Evolutionary conservation across 805 yeast species (phyloP), one percentile per base, ranked within the genome.

Genomic region (Suhomyces prunicola): DNA sequence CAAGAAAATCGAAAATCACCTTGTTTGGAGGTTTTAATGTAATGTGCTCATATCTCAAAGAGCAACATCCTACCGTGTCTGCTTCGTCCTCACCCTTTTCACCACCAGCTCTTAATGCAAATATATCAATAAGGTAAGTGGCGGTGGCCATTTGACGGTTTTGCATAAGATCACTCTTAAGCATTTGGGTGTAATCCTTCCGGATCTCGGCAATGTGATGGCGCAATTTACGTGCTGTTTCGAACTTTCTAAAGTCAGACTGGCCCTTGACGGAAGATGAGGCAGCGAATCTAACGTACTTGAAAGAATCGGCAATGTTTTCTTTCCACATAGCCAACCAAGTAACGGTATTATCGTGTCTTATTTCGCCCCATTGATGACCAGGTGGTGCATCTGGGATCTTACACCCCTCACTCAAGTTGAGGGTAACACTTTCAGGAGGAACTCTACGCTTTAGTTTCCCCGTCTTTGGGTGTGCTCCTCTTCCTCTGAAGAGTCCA

Each of bases 271-370:
- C 74, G 1, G 96, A 87, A 0, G 97, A 92, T 60, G 83, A 89
- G 19, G 93, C 94, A 5, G 97, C 96, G 69, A 93, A 84, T 65
- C 96, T 77, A 50, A 93, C 98, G 66, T 93, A 93, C 69, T 93
- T 93, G 61, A 85, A 82, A 27, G 87, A 79, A 59, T 87, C 88
- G 47, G 89, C 84, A 59, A 93, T 88, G 64, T 93, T 93, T 70
- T 93, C 98, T 66, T 87, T 85, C 97, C 97, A 93, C 88, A 87
- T 91, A 0, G 97, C 98, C 51, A 93, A 77, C 99, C 99, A 93
- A 10, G 93, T 84, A 26, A 92, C 97, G 0, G 91, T 86, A 60
- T 87, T 87, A 67, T 93, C 97, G 67, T 92, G 96, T 58, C 80
- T 81, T 24, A 93, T 78, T 60, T 89, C 96, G 13, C 88, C 97